phyloP scores from a whole-genome alignment of 176 grass and related monocot genomes.

The Phyllostachys edulis region DNA sequence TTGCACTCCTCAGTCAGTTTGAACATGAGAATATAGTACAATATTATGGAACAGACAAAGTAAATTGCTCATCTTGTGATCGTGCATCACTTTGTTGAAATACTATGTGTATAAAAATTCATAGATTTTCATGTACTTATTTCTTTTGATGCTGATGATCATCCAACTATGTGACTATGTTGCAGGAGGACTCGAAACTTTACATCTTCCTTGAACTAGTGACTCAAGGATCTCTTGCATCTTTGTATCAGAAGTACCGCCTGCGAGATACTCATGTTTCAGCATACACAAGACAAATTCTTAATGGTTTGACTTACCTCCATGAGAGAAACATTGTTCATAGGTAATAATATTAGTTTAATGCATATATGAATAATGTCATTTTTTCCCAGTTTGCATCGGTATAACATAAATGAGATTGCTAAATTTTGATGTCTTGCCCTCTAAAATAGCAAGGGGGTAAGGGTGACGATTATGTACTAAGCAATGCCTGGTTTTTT shows the following conservation, averaged over 20 bases:
- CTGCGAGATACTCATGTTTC: constrained; percentile 81
- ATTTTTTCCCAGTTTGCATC: neutral
- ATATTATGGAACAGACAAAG: constrained; percentile 98
- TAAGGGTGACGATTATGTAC: neutral
- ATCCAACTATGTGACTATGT: constrained; percentile 24
- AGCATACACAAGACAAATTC: constrained; percentile 88
- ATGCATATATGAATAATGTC: neutral
- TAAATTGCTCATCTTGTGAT: constrained; percentile 41
- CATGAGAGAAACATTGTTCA: constrained; percentile 89
- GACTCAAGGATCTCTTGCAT: constrained; percentile 95
- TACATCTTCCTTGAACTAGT: constrained; percentile 95
- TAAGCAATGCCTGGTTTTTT: neutral
- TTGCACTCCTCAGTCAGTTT: constrained; percentile 94
- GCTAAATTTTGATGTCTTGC: neutral
- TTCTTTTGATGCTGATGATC: constrained; percentile 15
- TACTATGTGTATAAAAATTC: neutral
- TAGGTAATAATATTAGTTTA: constrained; percentile 55
- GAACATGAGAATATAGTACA: constrained; percentile 99
- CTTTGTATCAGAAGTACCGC: constrained; percentile 74
- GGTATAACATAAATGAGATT: neutral
- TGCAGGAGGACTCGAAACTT: constrained; percentile 87
- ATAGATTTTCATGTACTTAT: neutral
- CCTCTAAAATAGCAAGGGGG: neutral
- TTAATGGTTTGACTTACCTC: constrained; percentile 85
- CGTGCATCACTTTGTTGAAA: neutral